These are phyloP conservation scores for Candida montana DNA, from an alignment of 805 yeast genomes.

Conservation along the genomic window DNA sequence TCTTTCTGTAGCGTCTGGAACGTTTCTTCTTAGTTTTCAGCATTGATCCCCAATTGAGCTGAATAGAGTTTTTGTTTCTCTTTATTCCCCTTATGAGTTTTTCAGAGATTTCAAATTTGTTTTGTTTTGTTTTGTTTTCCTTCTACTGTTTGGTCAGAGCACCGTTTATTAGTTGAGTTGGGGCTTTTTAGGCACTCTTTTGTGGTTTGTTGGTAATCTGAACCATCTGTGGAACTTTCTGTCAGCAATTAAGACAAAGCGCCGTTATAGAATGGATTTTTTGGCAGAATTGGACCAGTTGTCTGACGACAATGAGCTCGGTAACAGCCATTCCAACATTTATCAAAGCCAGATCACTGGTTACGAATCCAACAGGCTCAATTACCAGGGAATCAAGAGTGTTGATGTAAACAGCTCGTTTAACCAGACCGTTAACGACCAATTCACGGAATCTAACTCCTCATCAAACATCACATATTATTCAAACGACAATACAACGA, in stretches of 20 bases:
- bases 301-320: conserved; percentile 8
- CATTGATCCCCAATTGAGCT: not conserved
- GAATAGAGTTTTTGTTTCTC: not conserved
- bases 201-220: no score
- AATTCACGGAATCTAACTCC: not conserved
- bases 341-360: not conserved
- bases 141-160: no score
- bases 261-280: conserved; percentile 9
- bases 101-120: no score
- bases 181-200: no score
- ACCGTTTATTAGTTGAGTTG: no score
- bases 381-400: conserved; percentile 8
- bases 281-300: conserved; percentile 9
- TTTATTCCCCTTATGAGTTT: no score
- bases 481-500: not conserved
- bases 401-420: conserved; percentile 4
- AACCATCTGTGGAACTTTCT: no score
- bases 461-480: conserved; percentile 13
- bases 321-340: not conserved
- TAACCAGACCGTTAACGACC: conserved; percentile 7
- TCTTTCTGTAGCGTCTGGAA: not conserved
- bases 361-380: not conserved
- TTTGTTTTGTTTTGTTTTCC: no score
- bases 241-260: not conserved
- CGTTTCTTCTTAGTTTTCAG: not conserved